Evolutionary conservation across 208 protist species (phyloP), one percentile per base, ranked within the genome.

Genomic region (Endotrypanum monterogeii): DNA sequence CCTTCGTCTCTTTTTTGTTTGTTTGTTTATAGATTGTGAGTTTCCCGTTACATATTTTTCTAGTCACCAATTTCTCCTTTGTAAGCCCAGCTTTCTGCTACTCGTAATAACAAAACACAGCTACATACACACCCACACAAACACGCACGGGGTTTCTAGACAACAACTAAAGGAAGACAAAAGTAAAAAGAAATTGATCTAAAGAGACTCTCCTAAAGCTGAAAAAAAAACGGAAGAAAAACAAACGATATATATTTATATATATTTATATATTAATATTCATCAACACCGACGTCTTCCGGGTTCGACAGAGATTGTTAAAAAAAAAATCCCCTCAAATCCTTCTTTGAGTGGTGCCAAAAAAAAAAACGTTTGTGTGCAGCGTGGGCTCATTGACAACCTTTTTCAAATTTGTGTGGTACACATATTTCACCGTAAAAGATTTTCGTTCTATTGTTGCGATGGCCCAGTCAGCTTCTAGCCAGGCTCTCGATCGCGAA

Each of bases 401-500:
- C 32, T 58, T 5, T 0, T 35, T 30, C 28, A 58, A 16, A 16
- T 28, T 0, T 2, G 6, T 61, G 23, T 28, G 5, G 56, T 61
- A 63, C 20, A 41, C 9, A 9, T 18, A 41, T 23, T 18, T 12
- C 14, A 18, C 16, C 44, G n/a, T 46, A 46, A 28, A 44, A n/a
- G 58, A 16, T 28, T 46, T 63, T 61, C 35, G 14, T 8, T 11
- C 6, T 25, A 14, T 7, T 18, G 20, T 39, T n/a, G n/a, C 32
- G n/a, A 80, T 81, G 76, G 71, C 70, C 5, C 63, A 37, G 18
- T 32, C 55, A 30, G n/a, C 46, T n/a, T 68, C 77, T 18, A 63
- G 39, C 39, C 65, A 61, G 30, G 9, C 58, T 2, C 35, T 67
- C 41, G 76, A 85, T 30, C 55, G 74, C 52, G 85, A 90, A 56